These are phyloP conservation scores for Gremmenia infestans DNA, from an alignment of 2,329 filamentous ascomycete genomes.

Conservation along the genomic window DNA sequence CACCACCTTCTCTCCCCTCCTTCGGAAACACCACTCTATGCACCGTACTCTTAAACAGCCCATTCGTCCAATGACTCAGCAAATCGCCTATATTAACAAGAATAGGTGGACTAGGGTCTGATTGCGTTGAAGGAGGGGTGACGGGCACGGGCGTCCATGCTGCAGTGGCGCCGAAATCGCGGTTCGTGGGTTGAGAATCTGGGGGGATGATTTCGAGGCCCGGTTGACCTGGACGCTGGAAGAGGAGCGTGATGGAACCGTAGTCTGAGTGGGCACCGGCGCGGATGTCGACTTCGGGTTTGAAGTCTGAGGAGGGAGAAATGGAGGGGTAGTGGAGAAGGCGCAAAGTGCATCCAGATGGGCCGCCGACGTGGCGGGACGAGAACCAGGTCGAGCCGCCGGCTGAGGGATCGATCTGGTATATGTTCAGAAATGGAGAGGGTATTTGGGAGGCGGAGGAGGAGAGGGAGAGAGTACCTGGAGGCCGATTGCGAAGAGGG, in stretches of 20 bases:
- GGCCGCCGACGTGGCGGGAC: slow-evolving; percentile 52
- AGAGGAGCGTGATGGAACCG: slow-evolving; percentile 67
- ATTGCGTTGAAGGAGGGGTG: slow-evolving; percentile 53
- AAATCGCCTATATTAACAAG: slow-evolving; percentile 67
- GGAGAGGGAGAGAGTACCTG: slow-evolving; percentile 39
- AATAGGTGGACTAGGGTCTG: slow-evolving; percentile 62
- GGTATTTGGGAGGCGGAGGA: background rate
- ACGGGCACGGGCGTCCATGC: slow-evolving; percentile 64
- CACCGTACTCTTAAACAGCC: slow-evolving; percentile 79
- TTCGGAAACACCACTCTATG: slow-evolving; percentile 76
- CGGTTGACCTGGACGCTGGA: slow-evolving; percentile 78
- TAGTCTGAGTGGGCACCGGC: slow-evolving; percentile 90
- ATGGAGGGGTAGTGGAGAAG: slow-evolving; percentile 66
- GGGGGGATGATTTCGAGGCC: slow-evolving; percentile 76
- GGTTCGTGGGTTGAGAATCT: slow-evolving; percentile 19
- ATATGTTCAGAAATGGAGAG: slow-evolving; percentile 12
- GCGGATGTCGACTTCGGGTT: slow-evolving; percentile 61
- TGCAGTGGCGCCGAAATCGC: slow-evolving; percentile 33
- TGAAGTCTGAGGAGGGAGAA: slow-evolving; percentile 37
- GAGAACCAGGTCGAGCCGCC: slow-evolving; percentile 43
- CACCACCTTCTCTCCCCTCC: slow-evolving; percentile 41
- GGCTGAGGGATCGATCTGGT: slow-evolving; percentile 20
- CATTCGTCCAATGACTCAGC: slow-evolving; percentile 84
- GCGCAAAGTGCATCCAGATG: slow-evolving; percentile 48
- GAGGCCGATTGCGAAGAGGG: slow-evolving; percentile 74